Evolutionary conservation across 495 filamentous ascomycete species (phyloP), one percentile per base, ranked within the genome.

Genomic region (Aspergillus leporis): DNA sequence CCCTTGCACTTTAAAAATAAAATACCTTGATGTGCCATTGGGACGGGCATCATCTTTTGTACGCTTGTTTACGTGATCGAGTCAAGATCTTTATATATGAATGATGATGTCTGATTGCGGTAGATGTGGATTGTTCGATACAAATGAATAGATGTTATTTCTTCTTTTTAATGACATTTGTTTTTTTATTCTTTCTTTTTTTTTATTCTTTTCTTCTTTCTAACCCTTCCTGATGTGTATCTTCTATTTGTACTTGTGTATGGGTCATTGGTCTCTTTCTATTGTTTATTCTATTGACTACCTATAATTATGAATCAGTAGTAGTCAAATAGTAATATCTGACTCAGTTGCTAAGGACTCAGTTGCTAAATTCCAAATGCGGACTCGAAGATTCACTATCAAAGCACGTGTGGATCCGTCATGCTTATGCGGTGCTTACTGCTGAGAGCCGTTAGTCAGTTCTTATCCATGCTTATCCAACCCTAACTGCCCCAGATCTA

Each of bases 111-210:
- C 41, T 19, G 41, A 19, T 45, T 10, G n/a, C 16, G 43, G 43
- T 47, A 47, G 43, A 47, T 47, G 43, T 47, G 43, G 18, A 47
- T 47, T 47, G 12, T 16, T 41, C 38, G 1, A 47, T 47, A 22
- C 43, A 47, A n/a, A 47, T 47, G 43, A 47, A 47, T 47, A 47
- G 43, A 47, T 47, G 38, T 14, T 41, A 16, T 16, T 41, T n/a
- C 16, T 41, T 6, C 5, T 18, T n/a, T 41, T 16, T 41, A 41
- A 55, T 9, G 41, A 55, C 30, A 34, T 1, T 18, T 53, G 9
- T 32, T 18, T 10, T 6, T 10, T 32, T 18, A 4, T 12, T 53
- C 8, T 53, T 40, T 53, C 6, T 21, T 36, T 18, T 52, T n/a
- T n/a, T n/a, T n/a, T n/a, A n/a, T n/a, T n/a, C n/a, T n/a, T 5